Conservation (phyloP, 2,329 filamentous ascomycete species). For the Chaetothyriales sp. region DNA sequence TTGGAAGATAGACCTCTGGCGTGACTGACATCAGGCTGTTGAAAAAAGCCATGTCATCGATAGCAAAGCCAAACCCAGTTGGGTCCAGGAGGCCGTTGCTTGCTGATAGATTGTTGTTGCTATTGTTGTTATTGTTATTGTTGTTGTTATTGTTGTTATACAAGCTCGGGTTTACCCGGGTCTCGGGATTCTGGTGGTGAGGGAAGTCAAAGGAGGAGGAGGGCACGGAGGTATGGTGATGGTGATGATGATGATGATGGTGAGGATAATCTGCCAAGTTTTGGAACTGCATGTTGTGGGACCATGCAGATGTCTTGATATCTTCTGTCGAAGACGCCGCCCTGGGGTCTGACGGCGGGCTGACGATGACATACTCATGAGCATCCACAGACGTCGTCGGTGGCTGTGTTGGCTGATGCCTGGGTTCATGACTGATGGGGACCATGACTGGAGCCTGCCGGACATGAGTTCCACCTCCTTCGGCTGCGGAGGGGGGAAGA, state of each 20-base stretch:
- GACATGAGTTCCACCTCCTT: neutral
- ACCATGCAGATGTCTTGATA: neutral
- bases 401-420: neutral
- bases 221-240: neutral
- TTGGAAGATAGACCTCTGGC: neutral
- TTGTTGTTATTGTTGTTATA: neutral
- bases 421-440: conserved; percentile 1
- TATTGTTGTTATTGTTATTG: neutral
- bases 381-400: conserved; percentile 2
- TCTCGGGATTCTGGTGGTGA: neutral
- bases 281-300: neutral
- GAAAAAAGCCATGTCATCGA: neutral
- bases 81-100: neutral
- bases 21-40: neutral
- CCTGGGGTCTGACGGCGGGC: neutral
- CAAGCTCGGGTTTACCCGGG: neutral
- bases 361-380: neutral
- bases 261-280: neutral
- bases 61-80: neutral
- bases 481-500: neutral
- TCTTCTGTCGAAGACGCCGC: neutral
- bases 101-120: neutral
- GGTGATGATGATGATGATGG: no score
- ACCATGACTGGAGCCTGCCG: conserved; percentile 1
- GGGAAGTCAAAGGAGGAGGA: neutral